Evolutionary conservation across 306 rosid genomes (phyloP).

Genomic region (Corylus heterophylla): DNA sequence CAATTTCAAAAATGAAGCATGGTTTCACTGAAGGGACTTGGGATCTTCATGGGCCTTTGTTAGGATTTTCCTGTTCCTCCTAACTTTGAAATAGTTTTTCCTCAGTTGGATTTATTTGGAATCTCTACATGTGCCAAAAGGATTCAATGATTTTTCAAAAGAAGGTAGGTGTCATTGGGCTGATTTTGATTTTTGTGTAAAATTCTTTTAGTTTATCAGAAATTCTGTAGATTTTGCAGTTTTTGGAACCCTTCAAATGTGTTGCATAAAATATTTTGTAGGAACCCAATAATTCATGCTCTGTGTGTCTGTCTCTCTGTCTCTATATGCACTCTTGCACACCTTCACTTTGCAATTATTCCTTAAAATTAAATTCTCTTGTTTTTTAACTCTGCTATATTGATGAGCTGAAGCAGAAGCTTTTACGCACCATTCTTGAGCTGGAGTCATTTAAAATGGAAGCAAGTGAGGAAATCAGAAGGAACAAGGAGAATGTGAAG

Average conservation of each 20-base stretch:
- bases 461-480: conserved; percentile 41
- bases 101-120: not conserved
- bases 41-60: conserved; percentile 10
- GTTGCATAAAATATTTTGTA: not conserved
- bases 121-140: not conserved
- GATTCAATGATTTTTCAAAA: conserved; percentile 2
- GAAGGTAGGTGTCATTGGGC: not conserved
- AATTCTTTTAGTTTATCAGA: not conserved
- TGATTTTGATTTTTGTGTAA: not conserved
- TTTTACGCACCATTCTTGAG: conserved; percentile 35
- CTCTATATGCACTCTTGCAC: not conserved
- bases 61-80: conserved; percentile 17
- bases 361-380: too few species aligned
- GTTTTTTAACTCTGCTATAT: too few species aligned
- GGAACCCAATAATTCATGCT: not conserved
- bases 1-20: not conserved
- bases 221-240: not conserved
- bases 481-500: conserved; percentile 36
- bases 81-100: conserved; percentile 22
- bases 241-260: not conserved
- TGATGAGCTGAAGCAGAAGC: conserved; percentile 54
- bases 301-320: not conserved
- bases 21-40: conserved; percentile 15
- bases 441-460: conserved; percentile 39
- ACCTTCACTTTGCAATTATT: too few species aligned